These are phyloP conservation scores for Daldinia concentrica DNA, from an alignment of 495 filamentous ascomycete species.

Conservation along the genomic window DNA sequence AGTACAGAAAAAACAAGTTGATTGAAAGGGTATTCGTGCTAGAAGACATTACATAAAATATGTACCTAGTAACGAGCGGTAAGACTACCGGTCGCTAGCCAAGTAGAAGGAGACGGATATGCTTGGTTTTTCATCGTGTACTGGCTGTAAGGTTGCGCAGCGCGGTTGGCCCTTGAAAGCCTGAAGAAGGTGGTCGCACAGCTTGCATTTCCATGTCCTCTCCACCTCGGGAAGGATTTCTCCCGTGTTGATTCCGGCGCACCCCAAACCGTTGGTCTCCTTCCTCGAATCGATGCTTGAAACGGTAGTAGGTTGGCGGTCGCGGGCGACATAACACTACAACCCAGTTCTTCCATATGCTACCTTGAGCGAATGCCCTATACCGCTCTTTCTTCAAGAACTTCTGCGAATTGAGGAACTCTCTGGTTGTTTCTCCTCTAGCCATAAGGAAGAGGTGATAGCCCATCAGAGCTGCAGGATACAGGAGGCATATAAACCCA, in stretches of 20 bases:
- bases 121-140: constrained; percentile 20
- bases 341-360: constrained; percentile 78
- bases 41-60: constrained; percentile 23
- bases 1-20: constrained; percentile 17
- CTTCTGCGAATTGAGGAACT: constrained; percentile 95
- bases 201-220: constrained; percentile 58
- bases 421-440: constrained; percentile 91
- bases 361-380: constrained; percentile 86
- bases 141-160: constrained; percentile 42
- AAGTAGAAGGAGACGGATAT: constrained; percentile 6
- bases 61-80: neutral
- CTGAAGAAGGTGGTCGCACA: constrained; percentile 42
- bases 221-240: constrained; percentile 11
- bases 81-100: neutral
- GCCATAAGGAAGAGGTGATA: constrained; percentile 93
- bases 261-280: constrained; percentile 84
- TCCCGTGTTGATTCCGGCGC: constrained; percentile 30
- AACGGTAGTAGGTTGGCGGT: constrained; percentile 88
- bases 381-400: constrained; percentile 91
- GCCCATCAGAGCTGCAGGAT: constrained; percentile 81
- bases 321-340: constrained; percentile 83
- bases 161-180: constrained; percentile 50
- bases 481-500: constrained; percentile 74
- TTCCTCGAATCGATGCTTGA: constrained; percentile 78
- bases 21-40: constrained; percentile 28